Evolutionary conservation across 1,284 basidiomycete species (phyloP).

Genomic region (Melampsora americana): DNA sequence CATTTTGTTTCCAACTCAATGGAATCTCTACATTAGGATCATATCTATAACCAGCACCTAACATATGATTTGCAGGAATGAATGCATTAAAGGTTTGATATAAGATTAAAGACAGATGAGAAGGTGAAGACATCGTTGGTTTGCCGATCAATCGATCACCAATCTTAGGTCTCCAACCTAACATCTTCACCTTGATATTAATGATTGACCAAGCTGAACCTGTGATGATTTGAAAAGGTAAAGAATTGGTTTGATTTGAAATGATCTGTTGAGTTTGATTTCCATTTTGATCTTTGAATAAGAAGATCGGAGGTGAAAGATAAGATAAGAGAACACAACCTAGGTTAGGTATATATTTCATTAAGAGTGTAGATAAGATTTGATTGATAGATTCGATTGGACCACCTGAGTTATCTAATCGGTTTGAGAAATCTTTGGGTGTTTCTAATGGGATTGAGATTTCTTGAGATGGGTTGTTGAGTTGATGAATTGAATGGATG

Average conservation of each 20-base stretch:
- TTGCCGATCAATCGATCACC: slow-evolving; percentile 65
- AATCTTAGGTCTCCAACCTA: slow-evolving; percentile 41
- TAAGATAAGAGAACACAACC: slow-evolving; percentile 26
- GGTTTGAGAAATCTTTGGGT: not conserved
- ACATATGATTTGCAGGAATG: slow-evolving; percentile 89
- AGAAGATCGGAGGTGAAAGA: slow-evolving; percentile 22
- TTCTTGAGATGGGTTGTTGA: too few species aligned
- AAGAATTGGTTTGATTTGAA: too few species aligned
- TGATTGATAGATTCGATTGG: slow-evolving; percentile 29
- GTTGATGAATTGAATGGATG: too few species aligned
- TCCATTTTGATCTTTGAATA: not conserved
- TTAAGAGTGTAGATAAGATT: slow-evolving; percentile 25
- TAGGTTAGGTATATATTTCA: slow-evolving; percentile 37
- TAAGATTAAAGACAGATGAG: slow-evolving; percentile 86
- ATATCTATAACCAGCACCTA: slow-evolving; percentile 74
- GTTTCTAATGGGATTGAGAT: not conserved
- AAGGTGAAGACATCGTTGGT: slow-evolving; percentile 84
- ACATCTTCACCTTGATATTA: slow-evolving; percentile 22
- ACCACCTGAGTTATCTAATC: not conserved
- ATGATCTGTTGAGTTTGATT: not conserved
- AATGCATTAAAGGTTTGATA: slow-evolving; percentile 96
- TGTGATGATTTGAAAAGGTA: slow-evolving; percentile 14
- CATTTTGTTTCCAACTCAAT: slow-evolving; percentile 48
- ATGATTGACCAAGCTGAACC: slow-evolving; percentile 19
- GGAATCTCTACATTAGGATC: slow-evolving; percentile 66